Percentiles rank a stretch among this genome's conserved stretches.
Conservation (phyloP, 2,329 filamentous ascomycete species). For the Penicillium sp. region DNA sequence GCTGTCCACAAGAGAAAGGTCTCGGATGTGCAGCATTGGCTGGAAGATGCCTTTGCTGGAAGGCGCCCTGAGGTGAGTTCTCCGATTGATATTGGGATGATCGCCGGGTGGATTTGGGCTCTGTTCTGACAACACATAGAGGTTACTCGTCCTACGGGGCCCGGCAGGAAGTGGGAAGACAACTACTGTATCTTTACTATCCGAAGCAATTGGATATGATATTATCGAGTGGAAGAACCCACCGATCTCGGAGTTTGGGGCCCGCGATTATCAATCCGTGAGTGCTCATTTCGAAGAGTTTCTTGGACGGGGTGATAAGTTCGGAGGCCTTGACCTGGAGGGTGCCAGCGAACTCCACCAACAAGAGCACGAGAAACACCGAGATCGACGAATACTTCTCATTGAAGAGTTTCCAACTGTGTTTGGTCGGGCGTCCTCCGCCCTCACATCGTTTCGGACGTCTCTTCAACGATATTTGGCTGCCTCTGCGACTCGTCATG, state of each 20-base stretch:
- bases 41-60: conserved; percentile 68
- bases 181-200: conserved; percentile 73
- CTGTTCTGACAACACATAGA: conserved; percentile 48
- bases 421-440: conserved; percentile 61
- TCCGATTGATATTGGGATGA: conserved; percentile 1
- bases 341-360: conserved; percentile 5
- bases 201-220: conserved; percentile 70
- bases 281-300: conserved; percentile 90
- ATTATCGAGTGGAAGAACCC: conserved; percentile 92
- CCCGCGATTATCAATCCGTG: conserved; percentile 64
- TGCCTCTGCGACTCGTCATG: conserved; percentile 59
- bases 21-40: conserved; percentile 75
- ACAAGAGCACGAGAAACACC: conserved; percentile 1
- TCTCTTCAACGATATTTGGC: conserved; percentile 68
- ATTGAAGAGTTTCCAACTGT: conserved; percentile 81
- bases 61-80: conserved; percentile 40
- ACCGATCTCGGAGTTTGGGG: conserved; percentile 55
- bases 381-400: conserved; percentile 58
- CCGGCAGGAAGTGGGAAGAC: conserved; percentile 92
- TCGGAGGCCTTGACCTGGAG: conserved; percentile 63
- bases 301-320: conserved; percentile 73
- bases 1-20: conserved; percentile 96
- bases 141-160: conserved; percentile 80
- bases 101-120: neutral
- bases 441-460: conserved; percentile 67